phyloP scores from a whole-genome alignment of 2,329 filamentous ascomycete genomes.

The Aspergillus floridensis region DNA sequence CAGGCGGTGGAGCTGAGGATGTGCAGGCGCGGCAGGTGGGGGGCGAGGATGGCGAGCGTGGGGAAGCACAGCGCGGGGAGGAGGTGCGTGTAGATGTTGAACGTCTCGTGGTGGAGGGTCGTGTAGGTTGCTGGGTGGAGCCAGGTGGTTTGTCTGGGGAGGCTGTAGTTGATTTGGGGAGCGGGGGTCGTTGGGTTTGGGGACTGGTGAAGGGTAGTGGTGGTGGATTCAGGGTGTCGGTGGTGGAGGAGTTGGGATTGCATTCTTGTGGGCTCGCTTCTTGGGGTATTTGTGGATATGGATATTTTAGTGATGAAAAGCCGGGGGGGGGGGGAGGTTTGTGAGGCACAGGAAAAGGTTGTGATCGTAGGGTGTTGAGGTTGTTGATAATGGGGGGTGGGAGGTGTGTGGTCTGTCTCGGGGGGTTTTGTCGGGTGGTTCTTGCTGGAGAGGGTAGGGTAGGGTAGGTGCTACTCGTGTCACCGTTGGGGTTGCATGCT shows the following conservation, averaged over 20 bases:
- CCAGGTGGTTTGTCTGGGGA: conserved; percentile 18
- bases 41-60: neutral
- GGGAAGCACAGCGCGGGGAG: conserved; percentile 39
- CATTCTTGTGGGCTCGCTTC: neutral
- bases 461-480: too few relatives aligned
- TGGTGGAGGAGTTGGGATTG: neutral
- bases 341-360: neutral
- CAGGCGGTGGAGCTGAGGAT: conserved; percentile 5
- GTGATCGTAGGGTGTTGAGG: neutral
- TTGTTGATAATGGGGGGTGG: neutral
- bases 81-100: conserved; percentile 48
- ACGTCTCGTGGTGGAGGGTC: conserved; percentile 47
- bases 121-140: conserved; percentile 32
- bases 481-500: too few relatives aligned
- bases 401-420: neutral
- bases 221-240: neutral
- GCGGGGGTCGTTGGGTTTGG: too few relatives aligned
- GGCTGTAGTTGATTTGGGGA: neutral
- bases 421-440: neutral
- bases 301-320: neutral
- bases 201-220: neutral
- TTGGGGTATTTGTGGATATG: neutral
- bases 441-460: too few relatives aligned
- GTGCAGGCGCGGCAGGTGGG: neutral
- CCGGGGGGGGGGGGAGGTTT: neutral